These are phyloP conservation scores for Globisporangium parvum DNA, from an alignment of 352 stramenopile species.

Conservation along the genomic window DNA sequence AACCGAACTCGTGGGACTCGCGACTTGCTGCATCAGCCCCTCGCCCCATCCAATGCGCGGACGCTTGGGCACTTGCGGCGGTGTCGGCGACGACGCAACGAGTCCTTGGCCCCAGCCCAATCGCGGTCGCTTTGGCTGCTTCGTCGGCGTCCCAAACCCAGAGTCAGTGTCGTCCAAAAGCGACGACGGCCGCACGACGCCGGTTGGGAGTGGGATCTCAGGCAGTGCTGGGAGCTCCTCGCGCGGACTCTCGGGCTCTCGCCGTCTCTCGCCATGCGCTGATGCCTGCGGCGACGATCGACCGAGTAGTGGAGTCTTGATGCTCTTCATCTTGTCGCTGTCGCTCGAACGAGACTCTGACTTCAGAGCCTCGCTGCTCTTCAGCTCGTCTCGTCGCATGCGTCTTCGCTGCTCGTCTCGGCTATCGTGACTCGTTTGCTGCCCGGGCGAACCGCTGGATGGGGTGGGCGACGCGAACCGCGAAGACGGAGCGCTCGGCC, in stretches of 20 bases:
- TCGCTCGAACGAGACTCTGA: conserved; percentile 2
- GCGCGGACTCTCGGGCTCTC: conserved; percentile 8
- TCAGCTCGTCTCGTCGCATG: conserved; percentile 2
- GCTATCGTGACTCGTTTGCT: conserved; percentile 10
- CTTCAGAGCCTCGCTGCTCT: background rate
- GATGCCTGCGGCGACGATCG: conserved; percentile 5
- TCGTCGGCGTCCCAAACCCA: conserved; percentile 32
- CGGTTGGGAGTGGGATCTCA: conserved; percentile 48
- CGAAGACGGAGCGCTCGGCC: conserved; percentile 1
- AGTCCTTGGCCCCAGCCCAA: conserved; percentile 82
- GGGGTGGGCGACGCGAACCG: background rate
- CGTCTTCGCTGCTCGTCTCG: conserved; percentile 5
- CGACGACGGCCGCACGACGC: conserved; percentile 4
- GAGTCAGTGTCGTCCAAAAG: conserved; percentile 14
- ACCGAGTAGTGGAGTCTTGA: background rate
- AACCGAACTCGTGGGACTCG: conserved; percentile 9
- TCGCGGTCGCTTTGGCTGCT: conserved; percentile 50
- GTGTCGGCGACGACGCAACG: conserved; percentile 51
- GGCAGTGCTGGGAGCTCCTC: conserved; percentile 62
- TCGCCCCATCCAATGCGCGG: conserved; percentile 80
- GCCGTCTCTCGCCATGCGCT: background rate
- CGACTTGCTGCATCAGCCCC: conserved; percentile 44
- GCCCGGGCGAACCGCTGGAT: conserved; percentile 1
- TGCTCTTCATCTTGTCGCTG: conserved; percentile 1
- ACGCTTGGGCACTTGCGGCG: conserved; percentile 38